These are phyloP conservation scores for Ophidiomyces ophidiicola DNA, from an alignment of 2,329 filamentous ascomycete genomes.

Conservation along the genomic window DNA sequence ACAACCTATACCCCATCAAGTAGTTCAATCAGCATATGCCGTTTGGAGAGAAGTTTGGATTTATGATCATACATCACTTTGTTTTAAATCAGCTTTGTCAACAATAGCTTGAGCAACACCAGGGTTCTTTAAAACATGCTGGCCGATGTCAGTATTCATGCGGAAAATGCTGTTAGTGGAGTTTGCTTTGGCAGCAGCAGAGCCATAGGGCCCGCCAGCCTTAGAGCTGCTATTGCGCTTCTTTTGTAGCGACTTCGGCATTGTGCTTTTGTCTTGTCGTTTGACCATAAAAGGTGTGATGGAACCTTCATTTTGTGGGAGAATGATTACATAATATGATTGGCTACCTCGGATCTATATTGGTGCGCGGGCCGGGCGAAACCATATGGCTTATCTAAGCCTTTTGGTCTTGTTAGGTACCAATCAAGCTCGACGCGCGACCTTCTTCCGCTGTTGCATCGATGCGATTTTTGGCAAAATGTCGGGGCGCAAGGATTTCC, in stretches of 20 bases:
- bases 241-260: conserved; percentile 43
- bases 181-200: conserved; percentile 37
- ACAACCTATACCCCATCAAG: conserved; percentile 46
- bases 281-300: too few relatives aligned
- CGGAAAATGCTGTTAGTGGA: conserved; percentile 80
- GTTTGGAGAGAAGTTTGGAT: conserved; percentile 3
- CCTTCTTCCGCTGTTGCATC: background rate
- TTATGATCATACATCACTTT: conserved; percentile 49
- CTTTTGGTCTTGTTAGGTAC: background rate
- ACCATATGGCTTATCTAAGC: too few relatives aligned
- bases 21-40: conserved; percentile 6
- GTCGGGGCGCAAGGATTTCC: conserved; percentile 66
- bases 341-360: background rate
- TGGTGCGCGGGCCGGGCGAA: too few relatives aligned
- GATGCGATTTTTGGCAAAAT: conserved; percentile 27
- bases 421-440: background rate
- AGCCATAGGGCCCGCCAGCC: conserved; percentile 28
- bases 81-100: conserved; percentile 77
- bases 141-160: conserved; percentile 84
- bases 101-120: conserved; percentile 73
- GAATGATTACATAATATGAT: background rate
- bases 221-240: conserved; percentile 42
- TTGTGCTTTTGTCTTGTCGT: conserved; percentile 23
- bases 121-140: conserved; percentile 87
- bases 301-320: conserved; percentile 8